phyloP scores from a whole-genome alignment of 441 rosid species.

The Geranium incanum region DNA sequence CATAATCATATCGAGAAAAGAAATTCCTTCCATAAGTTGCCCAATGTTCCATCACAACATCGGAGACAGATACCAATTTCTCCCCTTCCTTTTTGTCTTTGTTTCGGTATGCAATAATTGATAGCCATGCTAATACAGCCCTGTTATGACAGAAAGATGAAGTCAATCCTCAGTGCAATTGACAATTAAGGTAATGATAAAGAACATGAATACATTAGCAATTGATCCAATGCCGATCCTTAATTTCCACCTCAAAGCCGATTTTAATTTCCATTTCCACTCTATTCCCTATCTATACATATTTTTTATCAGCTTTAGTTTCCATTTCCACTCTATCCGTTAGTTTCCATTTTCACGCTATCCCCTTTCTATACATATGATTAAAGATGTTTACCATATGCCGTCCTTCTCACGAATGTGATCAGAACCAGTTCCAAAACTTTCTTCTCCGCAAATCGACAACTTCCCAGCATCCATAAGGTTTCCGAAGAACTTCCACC shows the following conservation, averaged over 20 bases:
- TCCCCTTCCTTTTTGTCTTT: constrained; percentile 73
- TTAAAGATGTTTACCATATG: constrained; percentile 54
- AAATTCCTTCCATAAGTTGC: constrained; percentile 83
- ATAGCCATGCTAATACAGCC: constrained; percentile 97
- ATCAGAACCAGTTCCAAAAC: constrained; percentile 97
- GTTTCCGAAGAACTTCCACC: constrained; percentile 95
- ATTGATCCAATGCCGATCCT: too few relatives aligned
- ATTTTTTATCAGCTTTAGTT: too few relatives aligned
- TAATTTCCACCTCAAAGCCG: too few relatives aligned
- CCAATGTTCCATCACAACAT: constrained; percentile 85
- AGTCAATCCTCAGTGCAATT: constrained; percentile 9
- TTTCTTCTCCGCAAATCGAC: constrained; percentile 93
- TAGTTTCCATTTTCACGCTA: background rate
- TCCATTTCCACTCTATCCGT: background rate
- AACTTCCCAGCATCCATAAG: constrained; percentile 94
- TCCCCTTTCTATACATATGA: background rate
- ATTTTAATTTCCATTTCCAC: too few relatives aligned
- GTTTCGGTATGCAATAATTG: constrained; percentile 73
- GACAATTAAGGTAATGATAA: background rate
- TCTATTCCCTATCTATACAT: too few relatives aligned
- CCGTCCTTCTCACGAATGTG: constrained; percentile 97
- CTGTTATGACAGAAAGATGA: constrained; percentile 32
- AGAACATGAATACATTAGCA: background rate
- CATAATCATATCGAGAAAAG: constrained; percentile 91
- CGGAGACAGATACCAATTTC: constrained; percentile 65